phyloP scores from a whole-genome alignment of 1,284 basidiomycete species.

The Pascua sp. region DNA sequence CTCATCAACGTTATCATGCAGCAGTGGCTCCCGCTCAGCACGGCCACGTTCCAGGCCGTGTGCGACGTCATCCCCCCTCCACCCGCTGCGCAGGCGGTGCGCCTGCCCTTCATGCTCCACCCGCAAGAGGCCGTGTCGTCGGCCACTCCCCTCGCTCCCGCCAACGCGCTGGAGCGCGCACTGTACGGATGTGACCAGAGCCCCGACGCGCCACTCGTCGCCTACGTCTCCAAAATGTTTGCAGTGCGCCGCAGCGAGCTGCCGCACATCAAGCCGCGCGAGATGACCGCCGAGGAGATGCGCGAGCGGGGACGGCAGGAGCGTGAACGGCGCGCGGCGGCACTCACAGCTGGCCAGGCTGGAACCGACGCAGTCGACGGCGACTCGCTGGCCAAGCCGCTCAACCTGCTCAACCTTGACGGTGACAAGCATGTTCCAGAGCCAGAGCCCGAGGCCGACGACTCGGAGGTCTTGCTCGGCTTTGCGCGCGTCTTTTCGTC shows the following conservation, averaged over 20 bases:
- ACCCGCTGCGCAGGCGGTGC: slow-evolving; percentile 69
- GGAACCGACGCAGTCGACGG: slow-evolving; percentile 21
- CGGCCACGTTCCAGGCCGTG: slow-evolving; percentile 85
- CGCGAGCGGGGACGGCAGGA: slow-evolving; percentile 63
- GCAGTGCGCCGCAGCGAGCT: slow-evolving; percentile 75
- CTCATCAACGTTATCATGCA: slow-evolving; percentile 84
- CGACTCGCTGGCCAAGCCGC: slow-evolving; percentile 27
- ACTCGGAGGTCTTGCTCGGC: slow-evolving; percentile 69
- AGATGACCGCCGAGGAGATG: slow-evolving; percentile 83
- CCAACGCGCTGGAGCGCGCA: slow-evolving; percentile 75
- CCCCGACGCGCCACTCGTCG: slow-evolving; percentile 63
- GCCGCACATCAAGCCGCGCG: slow-evolving; percentile 75
- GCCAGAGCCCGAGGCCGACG: slow-evolving; percentile 7
- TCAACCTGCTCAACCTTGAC: slow-evolving; percentile 24
- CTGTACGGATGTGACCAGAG: slow-evolving; percentile 70
- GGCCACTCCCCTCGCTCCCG: slow-evolving; percentile 53
- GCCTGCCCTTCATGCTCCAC: slow-evolving; percentile 91
- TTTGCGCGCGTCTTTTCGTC: slow-evolving; percentile 95
- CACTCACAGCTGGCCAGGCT: slow-evolving; percentile 37
- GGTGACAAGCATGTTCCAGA: slow-evolving; percentile 26
- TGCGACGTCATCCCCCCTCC: slow-evolving; percentile 92
- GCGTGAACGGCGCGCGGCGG: slow-evolving; percentile 56
- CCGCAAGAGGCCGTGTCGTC: slow-evolving; percentile 58
- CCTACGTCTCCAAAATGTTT: slow-evolving; percentile 98
- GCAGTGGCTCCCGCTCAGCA: slow-evolving; percentile 94